Percentiles rank a stretch among this genome's conserved stretches.
Conservation (phyloP, 2,329 filamentous ascomycete genomes). For the Sporothrix protearum region DNA sequence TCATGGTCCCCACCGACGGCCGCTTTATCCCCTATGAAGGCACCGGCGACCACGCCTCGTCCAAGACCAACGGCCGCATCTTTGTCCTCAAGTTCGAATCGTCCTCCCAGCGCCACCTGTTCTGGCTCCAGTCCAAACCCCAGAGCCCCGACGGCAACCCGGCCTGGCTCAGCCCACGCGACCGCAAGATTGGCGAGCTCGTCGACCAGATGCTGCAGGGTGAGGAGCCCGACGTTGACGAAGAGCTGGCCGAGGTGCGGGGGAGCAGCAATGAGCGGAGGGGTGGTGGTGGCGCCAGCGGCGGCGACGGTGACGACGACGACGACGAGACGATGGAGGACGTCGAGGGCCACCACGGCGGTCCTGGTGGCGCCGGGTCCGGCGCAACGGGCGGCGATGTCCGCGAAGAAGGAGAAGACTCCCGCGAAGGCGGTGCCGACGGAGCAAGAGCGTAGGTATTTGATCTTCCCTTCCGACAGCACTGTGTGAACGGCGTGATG, state of each 20-base stretch:
- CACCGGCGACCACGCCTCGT: slow-evolving; percentile 52
- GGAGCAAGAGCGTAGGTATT: slow-evolving; percentile 98
- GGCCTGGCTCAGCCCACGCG: slow-evolving; percentile 77
- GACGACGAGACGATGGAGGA: slow-evolving; percentile 78
- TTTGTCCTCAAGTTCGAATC: slow-evolving; percentile 92
- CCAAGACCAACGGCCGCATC: slow-evolving; percentile 80
- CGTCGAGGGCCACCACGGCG: slow-evolving; percentile 62
- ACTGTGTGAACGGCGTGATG: background rate
- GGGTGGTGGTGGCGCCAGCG: slow-evolving; percentile 33
- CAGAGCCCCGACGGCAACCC: slow-evolving; percentile 67
- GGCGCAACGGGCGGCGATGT: slow-evolving; percentile 89
- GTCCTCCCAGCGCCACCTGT: slow-evolving; percentile 84
- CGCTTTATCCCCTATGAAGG: slow-evolving; percentile 78
- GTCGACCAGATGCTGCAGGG: slow-evolving; percentile 82
- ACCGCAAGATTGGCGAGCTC: slow-evolving; percentile 82
- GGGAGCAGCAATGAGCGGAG: slow-evolving; percentile 42
- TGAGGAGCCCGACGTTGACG: slow-evolving; percentile 76
- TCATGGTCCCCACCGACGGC: slow-evolving; percentile 90
- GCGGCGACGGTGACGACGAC: slow-evolving; percentile 32
- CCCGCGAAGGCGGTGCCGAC: slow-evolving; percentile 90
- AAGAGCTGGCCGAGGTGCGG: slow-evolving; percentile 64
- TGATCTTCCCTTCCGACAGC: slow-evolving; percentile 33
- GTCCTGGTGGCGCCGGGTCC: slow-evolving; percentile 76
- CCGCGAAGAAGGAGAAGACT: slow-evolving; percentile 80
- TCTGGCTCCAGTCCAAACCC: slow-evolving; percentile 92